Percentiles rank a stretch among this genome's conserved stretches.
phyloP scores from a whole-genome alignment of 2,329 filamentous ascomycete genomes.

The Dothistroma septosporum region DNA sequence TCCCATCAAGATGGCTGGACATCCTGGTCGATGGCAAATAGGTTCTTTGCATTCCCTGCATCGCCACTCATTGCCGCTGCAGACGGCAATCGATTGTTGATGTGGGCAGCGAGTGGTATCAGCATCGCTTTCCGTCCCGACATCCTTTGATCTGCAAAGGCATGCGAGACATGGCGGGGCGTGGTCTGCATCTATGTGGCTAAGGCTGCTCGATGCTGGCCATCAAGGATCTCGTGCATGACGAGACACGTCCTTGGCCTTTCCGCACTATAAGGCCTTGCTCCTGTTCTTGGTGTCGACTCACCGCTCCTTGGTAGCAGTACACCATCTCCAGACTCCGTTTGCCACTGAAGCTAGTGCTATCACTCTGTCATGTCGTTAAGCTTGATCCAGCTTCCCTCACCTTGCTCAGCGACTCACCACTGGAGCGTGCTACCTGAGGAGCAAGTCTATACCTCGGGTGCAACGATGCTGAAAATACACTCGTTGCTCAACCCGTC shows the following conservation, averaged over 20 bases:
- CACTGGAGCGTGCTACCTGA: constrained; percentile 18
- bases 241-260: constrained; percentile 3
- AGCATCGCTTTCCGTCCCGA: constrained; percentile 4
- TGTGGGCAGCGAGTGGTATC: constrained; percentile 1
- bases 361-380: constrained; percentile 21
- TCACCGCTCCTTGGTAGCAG: constrained; percentile 13
- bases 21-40: constrained; percentile 6
- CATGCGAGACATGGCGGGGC: constrained; percentile 10
- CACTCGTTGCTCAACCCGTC: constrained; percentile 40
- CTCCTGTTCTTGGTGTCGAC: constrained; percentile 1
- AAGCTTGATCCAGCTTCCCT: constrained; percentile 18
- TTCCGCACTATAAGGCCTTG: constrained; percentile 11
- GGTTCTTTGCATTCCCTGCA: constrained; percentile 5
- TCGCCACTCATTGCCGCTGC: not conserved
- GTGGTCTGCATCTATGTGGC: constrained; percentile 10
- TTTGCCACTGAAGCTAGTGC: constrained; percentile 7
- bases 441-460: constrained; percentile 12
- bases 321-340: constrained; percentile 5
- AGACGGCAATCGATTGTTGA: not conserved
- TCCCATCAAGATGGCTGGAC: constrained; percentile 4
- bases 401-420: constrained; percentile 19
- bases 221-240: constrained; percentile 5
- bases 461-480: constrained; percentile 39
- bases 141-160: constrained; percentile 4
- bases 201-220: constrained; percentile 10